These are phyloP conservation scores for Cardamine resedifolia DNA, from an alignment of 345 rosid genomes.

Conservation along the genomic window DNA sequence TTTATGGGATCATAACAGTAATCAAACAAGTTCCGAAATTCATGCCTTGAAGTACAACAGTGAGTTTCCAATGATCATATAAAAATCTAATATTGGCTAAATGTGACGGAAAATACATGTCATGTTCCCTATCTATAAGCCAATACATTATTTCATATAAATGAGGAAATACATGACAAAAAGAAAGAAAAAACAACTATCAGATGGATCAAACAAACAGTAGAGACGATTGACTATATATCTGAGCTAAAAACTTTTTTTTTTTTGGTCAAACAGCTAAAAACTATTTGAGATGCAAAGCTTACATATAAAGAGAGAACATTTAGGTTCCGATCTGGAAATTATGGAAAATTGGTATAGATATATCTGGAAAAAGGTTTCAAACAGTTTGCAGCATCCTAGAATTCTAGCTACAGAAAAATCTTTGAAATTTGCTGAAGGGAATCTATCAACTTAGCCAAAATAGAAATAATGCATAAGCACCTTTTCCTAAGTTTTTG, in stretches of 20 bases:
- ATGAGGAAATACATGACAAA: background rate
- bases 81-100: background rate
- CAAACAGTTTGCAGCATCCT: background rate
- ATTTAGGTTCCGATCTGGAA: background rate
- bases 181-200: background rate
- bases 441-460: background rate
- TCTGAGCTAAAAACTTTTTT: too few species aligned
- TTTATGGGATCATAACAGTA: background rate
- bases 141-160: background rate
- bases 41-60: background rate
- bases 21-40: background rate
- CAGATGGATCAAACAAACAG: background rate
- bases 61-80: conserved; percentile 2
- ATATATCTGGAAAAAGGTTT: too few species aligned
- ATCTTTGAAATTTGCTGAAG: background rate
- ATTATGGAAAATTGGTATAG: too few species aligned
- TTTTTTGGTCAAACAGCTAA: too few species aligned
- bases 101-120: background rate
- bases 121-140: conserved; percentile 5
- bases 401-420: background rate
- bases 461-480: background rate
- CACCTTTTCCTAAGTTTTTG: background rate
- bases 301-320: background rate
- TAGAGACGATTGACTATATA: background rate
- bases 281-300: background rate